Base-by-base conservation (phyloP, 306 rosid genomes). In the Cyclanthera cordifolia region DNA sequence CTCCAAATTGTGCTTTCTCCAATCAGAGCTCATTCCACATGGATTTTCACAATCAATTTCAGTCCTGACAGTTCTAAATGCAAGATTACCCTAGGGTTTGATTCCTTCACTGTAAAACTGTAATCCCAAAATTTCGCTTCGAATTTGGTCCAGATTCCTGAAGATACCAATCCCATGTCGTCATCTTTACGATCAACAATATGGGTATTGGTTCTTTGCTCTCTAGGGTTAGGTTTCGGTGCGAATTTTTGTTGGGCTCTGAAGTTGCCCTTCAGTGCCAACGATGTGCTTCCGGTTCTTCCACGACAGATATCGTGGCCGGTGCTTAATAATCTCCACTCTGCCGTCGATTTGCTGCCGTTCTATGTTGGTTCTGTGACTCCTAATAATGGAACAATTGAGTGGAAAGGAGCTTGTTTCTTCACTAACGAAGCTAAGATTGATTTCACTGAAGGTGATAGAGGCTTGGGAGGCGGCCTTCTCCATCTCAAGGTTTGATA, bases 321-420 rank as follows among this genome's bases (percentile, higher is more conserved):
- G 30, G 91, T 93, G 43, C 94, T 93, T 41, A 87, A 93, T 74
- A 93, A 75, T 48, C 48, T 93, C 72, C 96, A 93, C 75, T 83
- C 87, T 75, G 95, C 98, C 34, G 96, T 82, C 68, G 98, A 93
- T 78, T 86, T 93, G 91, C 77, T 93, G 71, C 98, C 98, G 11
- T 77, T 82, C 32, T 89, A 85, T 58, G 88, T 93, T 47, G 98
- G 94, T 13, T 84, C 98, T 16, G 91, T 89, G 48, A 77, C 87
- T 39, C 91, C 98, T 1, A 10, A 58, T 13, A 93, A 93, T 67
- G 82, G 72, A 4, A 69, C 95, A 2, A 52, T 87, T 53, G 73
- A 72, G 61, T 93, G 96, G 98, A 84, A 79, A 23, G 98, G 98
- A 9, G 91, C 98, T 41, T 93, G 98, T 83, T 93, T 93, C 74